Base-by-base conservation (phyloP, 73 alveolate species). In the Halteria grandinella region DNA sequence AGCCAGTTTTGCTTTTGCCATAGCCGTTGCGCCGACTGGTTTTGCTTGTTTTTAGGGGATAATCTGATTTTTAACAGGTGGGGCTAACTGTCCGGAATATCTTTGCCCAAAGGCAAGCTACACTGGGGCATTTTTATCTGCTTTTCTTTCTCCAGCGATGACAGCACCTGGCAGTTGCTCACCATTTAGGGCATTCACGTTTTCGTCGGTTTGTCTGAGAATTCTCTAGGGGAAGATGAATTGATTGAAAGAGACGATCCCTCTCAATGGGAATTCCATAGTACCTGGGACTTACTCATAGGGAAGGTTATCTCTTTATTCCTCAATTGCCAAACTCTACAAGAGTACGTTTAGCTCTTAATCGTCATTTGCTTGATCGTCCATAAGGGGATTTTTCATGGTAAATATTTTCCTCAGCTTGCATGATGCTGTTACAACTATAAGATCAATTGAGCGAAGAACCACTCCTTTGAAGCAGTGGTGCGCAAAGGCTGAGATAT, bases 331-430 rank as follows among this genome's bases (percentile, higher is more conserved):
- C 49, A 66, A n/a, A 10, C 18, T 18, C 15, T 66, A 36, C 7
- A 47, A n/a, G 24, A 66, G 18, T 32, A 33, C 41, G 0, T 75
- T 27, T 21, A 71, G 32, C n/a, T 52, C 60, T 2, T 18, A 20
- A 18, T 54, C 78, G 0, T 52, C 70, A 6, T 71, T 86, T 17
- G 17, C 29, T n/a, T 63, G 32, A 84, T 84, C 93, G 41, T 77
- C 95, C 41, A 37, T 79, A n/a, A 90, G 32, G 6, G 98, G 94
- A 24, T 85, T 87, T 78, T 89, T 89, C 98, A 93, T 93, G 1
- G 97, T 83, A 69, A 87, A 93, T 28, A 93, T 83, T 60, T 78
- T 75, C 40, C 97, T 84, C 3, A 93, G 71, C 81, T 86, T 87
- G 55, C 96, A 88, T 39, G 87, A 77, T 69, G 89, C 87, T 18